Conservation (phyloP, 768 basidiomycete genomes). For the Rhodotorula diobovata region DNA sequence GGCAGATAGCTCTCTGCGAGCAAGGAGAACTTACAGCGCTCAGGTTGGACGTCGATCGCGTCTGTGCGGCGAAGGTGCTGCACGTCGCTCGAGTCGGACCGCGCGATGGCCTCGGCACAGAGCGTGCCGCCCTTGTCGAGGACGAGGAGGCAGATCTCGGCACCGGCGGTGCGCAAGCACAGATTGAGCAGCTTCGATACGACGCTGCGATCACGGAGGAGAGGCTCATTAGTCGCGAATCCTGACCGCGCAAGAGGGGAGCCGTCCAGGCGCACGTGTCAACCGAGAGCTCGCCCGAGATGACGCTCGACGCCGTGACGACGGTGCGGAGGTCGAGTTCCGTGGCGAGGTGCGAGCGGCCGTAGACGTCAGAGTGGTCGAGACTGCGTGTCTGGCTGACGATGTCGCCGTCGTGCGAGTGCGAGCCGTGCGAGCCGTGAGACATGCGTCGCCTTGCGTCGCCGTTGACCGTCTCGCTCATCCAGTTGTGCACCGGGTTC, state of each 20-base stretch:
- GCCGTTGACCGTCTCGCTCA: neutral
- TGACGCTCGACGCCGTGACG: slow-evolving; percentile 17
- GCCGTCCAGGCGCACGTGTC: slow-evolving; percentile 35
- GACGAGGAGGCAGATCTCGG: slow-evolving; percentile 35
- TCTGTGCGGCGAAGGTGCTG: slow-evolving; percentile 29
- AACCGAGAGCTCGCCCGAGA: slow-evolving; percentile 19
- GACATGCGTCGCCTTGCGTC: neutral
- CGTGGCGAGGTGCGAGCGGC: slow-evolving; percentile 23
- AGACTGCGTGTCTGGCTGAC: slow-evolving; percentile 3
- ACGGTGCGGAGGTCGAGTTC: slow-evolving; percentile 36
- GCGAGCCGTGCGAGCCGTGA: slow-evolving; percentile 13
- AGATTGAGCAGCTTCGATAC: slow-evolving; percentile 37
- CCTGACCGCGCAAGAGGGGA: neutral
- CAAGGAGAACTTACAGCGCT: slow-evolving; percentile 1
- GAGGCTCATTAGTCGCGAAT: neutral
- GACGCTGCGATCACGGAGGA: slow-evolving; percentile 5
- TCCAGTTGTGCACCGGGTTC: neutral
- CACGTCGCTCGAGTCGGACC: slow-evolving; percentile 17
- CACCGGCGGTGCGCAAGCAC: slow-evolving; percentile 30
- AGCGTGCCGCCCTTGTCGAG: slow-evolving; percentile 35
- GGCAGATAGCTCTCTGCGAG: too few species aligned
- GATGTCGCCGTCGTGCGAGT: slow-evolving; percentile 11
- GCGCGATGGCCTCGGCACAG: slow-evolving; percentile 28
- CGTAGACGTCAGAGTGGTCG: slow-evolving; percentile 1
- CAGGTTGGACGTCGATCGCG: slow-evolving; percentile 23